Conservation (phyloP, 306 rosid species). For the Arachis hypogaea region DNA sequence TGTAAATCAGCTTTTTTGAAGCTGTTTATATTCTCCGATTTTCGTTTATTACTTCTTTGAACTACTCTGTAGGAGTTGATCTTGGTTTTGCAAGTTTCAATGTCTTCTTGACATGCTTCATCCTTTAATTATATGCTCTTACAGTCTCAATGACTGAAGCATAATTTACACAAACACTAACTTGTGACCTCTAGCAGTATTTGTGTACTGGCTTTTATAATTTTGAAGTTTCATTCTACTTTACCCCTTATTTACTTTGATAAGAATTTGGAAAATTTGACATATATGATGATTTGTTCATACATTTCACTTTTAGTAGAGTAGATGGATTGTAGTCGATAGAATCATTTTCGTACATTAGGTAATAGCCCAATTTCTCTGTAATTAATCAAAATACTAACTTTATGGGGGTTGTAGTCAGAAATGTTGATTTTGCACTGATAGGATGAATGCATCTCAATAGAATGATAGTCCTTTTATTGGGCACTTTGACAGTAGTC, state of each 20-base stretch:
- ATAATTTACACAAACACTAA: not conserved
- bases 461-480: not conserved
- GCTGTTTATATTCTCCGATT: not conserved
- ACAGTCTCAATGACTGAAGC: constrained; percentile 10
- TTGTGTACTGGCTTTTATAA: constrained; percentile 7
- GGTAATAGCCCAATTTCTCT: not conserved
- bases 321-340: constrained; percentile 5
- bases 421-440: not conserved
- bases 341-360: not conserved
- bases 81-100: constrained; percentile 15
- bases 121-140: not conserved
- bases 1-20: constrained; percentile 25
- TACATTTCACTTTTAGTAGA: constrained; percentile 4
- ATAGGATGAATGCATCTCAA: constrained; percentile 1
- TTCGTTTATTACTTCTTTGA: constrained; percentile 2
- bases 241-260: not conserved
- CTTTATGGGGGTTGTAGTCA: not conserved
- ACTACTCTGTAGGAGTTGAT: not conserved
- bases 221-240: constrained; percentile 12
- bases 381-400: not conserved
- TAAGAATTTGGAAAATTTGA: not conserved
- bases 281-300: not conserved
- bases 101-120: constrained; percentile 2
- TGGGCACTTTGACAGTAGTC: no score
- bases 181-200: constrained; percentile 10